These are phyloP conservation scores for Gentiana straminea DNA, from an alignment of 257 asterid species.

Conservation along the genomic window DNA sequence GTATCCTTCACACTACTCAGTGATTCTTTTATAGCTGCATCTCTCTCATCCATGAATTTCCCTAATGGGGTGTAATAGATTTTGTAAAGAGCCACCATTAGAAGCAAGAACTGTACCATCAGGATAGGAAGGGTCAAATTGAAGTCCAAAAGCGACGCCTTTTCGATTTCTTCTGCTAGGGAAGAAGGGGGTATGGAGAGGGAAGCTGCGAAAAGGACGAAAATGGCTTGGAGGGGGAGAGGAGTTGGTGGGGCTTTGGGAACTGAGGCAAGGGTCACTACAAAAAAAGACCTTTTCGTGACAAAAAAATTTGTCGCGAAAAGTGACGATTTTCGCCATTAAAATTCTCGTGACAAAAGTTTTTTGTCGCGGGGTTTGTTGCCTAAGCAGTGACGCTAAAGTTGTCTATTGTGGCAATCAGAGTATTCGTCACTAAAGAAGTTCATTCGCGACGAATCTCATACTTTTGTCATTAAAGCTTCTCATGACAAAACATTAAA, in stretches of 20 bases:
- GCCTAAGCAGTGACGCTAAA: no score
- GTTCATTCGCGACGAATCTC: no score
- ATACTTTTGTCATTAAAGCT: no score
- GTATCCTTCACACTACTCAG: no score
- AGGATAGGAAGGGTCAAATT: slow-evolving; percentile 80
- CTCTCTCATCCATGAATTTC: slow-evolving; percentile 86
- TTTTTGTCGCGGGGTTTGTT: no score
- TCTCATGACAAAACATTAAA: no score
- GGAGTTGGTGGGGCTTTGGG: slow-evolving; percentile 22
- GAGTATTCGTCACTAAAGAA: no score
- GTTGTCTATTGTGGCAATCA: no score
- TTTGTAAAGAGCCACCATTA: slow-evolving; percentile 88
- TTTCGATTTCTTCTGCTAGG: slow-evolving; percentile 61
- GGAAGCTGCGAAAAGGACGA: slow-evolving; percentile 47
- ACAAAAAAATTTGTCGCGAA: no score
- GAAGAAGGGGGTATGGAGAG: slow-evolving; percentile 54
- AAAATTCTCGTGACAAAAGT: no score
- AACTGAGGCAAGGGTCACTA: slow-evolving; percentile 29
- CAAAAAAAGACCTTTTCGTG: no score
- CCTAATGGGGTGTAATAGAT: slow-evolving; percentile 71
- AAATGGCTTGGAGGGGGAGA: slow-evolving; percentile 18
- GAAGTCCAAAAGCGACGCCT: slow-evolving; percentile 81
- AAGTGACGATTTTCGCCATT: no score
- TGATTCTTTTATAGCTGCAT: slow-evolving; percentile 62
- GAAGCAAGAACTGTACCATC: slow-evolving; percentile 58